Evolutionary conservation across 768 basidiomycete genomes (phyloP).

Genomic region (Mycena crocata): DNA sequence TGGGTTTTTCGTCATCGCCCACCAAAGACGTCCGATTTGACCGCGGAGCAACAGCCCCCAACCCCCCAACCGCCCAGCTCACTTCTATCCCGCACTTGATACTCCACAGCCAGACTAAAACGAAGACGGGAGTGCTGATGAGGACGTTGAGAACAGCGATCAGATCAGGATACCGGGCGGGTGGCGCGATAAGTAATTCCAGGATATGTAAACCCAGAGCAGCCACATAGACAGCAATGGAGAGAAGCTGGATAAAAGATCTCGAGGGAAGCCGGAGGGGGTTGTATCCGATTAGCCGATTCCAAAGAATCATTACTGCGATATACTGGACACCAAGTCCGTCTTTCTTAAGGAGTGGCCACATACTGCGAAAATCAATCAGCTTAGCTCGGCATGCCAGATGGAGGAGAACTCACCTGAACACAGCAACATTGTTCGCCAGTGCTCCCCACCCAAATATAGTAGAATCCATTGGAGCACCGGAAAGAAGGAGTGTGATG

Average conservation of each 20-base stretch:
- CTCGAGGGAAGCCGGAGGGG: conserved; percentile 61
- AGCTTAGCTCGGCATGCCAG: conserved; percentile 12
- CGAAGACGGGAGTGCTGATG: conserved; percentile 84
- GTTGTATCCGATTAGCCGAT: conserved; percentile 82
- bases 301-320: conserved; percentile 80
- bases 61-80: conserved; percentile 80
- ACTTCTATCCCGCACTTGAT: conserved; percentile 84
- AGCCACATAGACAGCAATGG: conserved; percentile 68
- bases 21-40: conserved; percentile 18
- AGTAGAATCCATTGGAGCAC: conserved; percentile 62
- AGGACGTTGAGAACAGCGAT: conserved; percentile 89
- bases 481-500: conserved; percentile 79
- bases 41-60: conserved; percentile 39
- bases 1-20: conserved; percentile 14
- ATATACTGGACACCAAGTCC: conserved; percentile 82
- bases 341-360: conserved; percentile 87
- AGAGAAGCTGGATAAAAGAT: conserved; percentile 65
- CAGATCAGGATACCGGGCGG: conserved; percentile 85
- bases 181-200: conserved; percentile 72
- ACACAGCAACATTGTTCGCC: conserved; percentile 86
- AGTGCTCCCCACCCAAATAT: conserved; percentile 78
- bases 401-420: conserved; percentile 71
- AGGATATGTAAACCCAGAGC: conserved; percentile 69
- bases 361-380: conserved; percentile 75
- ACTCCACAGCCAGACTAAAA: conserved; percentile 89